Base-by-base conservation (phyloP, 1,139 yeast species). In the Suhomyces coccinellae region DNA sequence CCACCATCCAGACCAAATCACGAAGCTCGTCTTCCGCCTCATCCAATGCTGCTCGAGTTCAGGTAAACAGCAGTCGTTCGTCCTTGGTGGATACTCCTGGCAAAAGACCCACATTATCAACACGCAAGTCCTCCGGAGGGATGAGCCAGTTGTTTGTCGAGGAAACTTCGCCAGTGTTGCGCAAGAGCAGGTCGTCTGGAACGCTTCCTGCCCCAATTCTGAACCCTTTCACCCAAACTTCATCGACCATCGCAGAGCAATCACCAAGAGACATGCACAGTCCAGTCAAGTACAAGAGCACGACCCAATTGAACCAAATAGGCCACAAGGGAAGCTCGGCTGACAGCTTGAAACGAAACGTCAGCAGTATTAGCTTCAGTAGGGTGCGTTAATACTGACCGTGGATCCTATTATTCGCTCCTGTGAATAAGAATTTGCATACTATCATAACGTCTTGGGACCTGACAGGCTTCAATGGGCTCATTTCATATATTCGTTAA, bases 31-130 rank as follows among this genome's bases (percentile, higher is more conserved):
- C 60, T 2, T 65, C 70, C 1, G 55, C 67, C 3, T 61, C 71
- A 5, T 67, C 72, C 1, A 59, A 64, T 28, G 70, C 70, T 11
- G 67, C 69, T 4, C 63, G 60, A 47, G 52, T 63, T 7, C 69
- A 69, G n/a, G 61, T 63, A 47, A 57, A 52, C 46, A 59, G 63
- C 44, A 59, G 63, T 41, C 52, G 53, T 28, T 46, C 54, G 0
- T 57, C 61, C 4, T 36, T 52, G 7, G 35, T 47, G 24, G 55
- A 53, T 17, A 47, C 48, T 22, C 54, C 54, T 2, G 36, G 43
- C 31, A 40, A 52, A 27, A 36, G 57, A 28, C 57, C 54, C 2
- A 51, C 56, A 12, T 32, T 53, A 10, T 48, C 54, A 13, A 48
- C 37, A 33, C 34, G 50, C 24, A 45, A 50, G 1, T 46, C 48